A percentile compares a stretch with the other conserved stretches of the same genome.
These are phyloP conservation scores for Starmera caribaea DNA, from an alignment of 805 yeast genomes.

Conservation along the genomic window DNA sequence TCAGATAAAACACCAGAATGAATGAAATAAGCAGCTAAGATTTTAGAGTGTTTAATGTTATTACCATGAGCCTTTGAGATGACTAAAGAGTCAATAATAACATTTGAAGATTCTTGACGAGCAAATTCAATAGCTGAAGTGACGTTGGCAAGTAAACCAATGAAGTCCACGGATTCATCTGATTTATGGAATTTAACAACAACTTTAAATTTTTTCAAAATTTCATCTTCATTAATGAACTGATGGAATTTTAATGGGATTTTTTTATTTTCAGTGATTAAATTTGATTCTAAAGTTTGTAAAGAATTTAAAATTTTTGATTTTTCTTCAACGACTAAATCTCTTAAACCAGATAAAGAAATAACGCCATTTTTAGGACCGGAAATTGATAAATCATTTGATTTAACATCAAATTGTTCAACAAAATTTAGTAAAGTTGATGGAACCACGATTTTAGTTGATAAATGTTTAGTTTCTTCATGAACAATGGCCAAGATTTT, in stretches of 20 bases:
- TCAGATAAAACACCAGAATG: conserved; percentile 36
- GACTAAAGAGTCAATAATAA: conserved; percentile 59
- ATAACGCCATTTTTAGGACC: conserved; percentile 33
- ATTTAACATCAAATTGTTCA: conserved; percentile 20
- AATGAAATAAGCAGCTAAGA: conserved; percentile 58
- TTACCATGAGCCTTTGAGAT: conserved; percentile 87
- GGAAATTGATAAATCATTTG: conserved; percentile 17
- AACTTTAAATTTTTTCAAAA: conserved; percentile 47
- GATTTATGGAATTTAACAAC: conserved; percentile 45
- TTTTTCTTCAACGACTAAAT: conserved; percentile 47
- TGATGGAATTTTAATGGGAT: conserved; percentile 66
- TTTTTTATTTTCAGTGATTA: conserved; percentile 44
- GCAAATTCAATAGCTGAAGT: conserved; percentile 54
- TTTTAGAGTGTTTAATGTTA: conserved; percentile 64
- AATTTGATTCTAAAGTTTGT: conserved; percentile 31
- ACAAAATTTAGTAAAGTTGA: conserved; percentile 22
- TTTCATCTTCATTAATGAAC: conserved; percentile 47
- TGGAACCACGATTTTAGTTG: conserved; percentile 37
- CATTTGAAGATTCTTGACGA: conserved; percentile 47
- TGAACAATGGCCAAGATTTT: conserved; percentile 65
- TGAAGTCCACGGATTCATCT: conserved; percentile 44
- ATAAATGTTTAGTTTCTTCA: conserved; percentile 56
- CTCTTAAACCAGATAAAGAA: conserved; percentile 63
- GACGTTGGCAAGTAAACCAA: conserved; percentile 55
- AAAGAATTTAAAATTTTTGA: conserved; percentile 37